These are phyloP conservation scores for Persicaria tinctoria DNA, from an alignment of 148 eudicot genomes.

Conservation along the genomic window DNA sequence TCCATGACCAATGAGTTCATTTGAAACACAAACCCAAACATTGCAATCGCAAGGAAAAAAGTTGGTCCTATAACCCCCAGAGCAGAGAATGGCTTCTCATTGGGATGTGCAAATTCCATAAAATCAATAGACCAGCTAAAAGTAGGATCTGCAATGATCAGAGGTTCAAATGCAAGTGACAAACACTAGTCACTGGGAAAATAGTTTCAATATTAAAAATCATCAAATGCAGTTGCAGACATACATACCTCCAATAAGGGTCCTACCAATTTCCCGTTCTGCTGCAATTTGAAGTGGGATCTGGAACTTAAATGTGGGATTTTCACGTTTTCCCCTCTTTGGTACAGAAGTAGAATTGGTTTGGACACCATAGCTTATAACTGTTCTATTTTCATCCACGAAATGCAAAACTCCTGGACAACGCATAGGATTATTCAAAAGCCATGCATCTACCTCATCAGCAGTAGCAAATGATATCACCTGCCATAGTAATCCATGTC, in stretches of 20 bases:
- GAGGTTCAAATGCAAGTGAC: not conserved
- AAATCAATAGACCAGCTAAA: constrained; percentile 76
- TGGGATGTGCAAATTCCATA: constrained; percentile 75
- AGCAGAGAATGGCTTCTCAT: constrained; percentile 26
- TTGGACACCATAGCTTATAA: constrained; percentile 84
- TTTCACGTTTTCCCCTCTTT: constrained; percentile 61
- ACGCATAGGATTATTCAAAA: constrained; percentile 57
- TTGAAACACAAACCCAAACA: constrained; percentile 81
- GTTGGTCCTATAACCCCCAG: constrained; percentile 49
- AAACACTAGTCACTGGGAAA: not conserved
- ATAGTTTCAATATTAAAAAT: not conserved
- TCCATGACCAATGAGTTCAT: constrained; percentile 60
- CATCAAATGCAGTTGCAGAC: not conserved
- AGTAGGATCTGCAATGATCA: constrained; percentile 37
- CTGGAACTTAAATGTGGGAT: constrained; percentile 86
- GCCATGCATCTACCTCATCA: constrained; percentile 71
- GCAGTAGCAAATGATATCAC: constrained; percentile 49
- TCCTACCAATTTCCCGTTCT: constrained; percentile 90
- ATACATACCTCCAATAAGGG: constrained; percentile 54
- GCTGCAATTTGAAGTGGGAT: constrained; percentile 95
- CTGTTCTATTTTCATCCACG: constrained; percentile 45
- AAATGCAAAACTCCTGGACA: constrained; percentile 90
- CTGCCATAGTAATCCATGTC: constrained; percentile 27
- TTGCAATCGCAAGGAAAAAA: constrained; percentile 70
- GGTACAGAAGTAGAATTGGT: constrained; percentile 68